Base-by-base conservation (phyloP, 768 basidiomycete genomes). In the Paxillus ammoniavirescens region DNA sequence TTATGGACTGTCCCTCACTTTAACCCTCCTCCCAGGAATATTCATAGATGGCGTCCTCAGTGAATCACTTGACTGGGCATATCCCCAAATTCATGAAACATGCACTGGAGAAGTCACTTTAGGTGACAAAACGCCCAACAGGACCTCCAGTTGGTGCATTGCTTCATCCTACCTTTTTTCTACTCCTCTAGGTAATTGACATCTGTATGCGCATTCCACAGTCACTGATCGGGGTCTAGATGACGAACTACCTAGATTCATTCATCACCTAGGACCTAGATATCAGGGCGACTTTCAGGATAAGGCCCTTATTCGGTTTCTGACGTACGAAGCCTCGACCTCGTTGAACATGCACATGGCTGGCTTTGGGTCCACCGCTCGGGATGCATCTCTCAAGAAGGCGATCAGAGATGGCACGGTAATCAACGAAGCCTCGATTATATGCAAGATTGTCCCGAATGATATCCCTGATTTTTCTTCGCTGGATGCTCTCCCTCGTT, bases 301-400 rank as follows among this genome's bases (percentile, higher is more conserved):
- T 45, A 77, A 76, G 8, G 65, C 79, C 3, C 77, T 93, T 35
- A 74, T 83, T 58, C 84, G 81, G 42, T 92, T 92, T 65, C 72
- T 93, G 45, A 94, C 91, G 0, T 94, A 93, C 66, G 88, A 91
- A 59, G 88, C 89, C 0, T 82, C 87, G 5, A 91, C 91, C 0
- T 90, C 90, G 0, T 75, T 93, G 49, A 92, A 89, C 64, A 89
- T 93, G 76, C 83, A 84, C 59, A 72, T 94, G 15, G 75, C 77
- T 78, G 81, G 4, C 63, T 78, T 54, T 75, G 77, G 12, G 62
- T 81, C 47, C 58, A 65, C 10, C 61, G 80, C 54, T 44, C 76
- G 26, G 76, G 74, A 75, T 13, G 52, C 66, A 26, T 59, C 68
- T 3, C 61, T 81, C 23, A 68, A 71, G 43, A 70, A 70, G 42